phyloP scores from a whole-genome alignment of 1,284 basidiomycete species.

The Ceratobasidium papillatum region DNA sequence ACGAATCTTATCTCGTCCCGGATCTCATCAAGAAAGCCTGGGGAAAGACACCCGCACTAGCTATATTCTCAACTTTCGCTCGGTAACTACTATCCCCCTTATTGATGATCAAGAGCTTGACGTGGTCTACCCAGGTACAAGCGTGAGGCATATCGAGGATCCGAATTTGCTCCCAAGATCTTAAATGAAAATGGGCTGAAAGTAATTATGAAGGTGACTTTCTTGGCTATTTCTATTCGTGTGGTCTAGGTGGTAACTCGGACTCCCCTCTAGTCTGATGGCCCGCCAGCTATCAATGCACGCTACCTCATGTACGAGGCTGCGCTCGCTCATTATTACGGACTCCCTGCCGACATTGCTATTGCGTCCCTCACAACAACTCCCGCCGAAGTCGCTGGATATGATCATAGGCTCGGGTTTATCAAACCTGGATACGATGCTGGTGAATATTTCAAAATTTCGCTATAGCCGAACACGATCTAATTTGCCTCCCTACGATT shows the following conservation, averaged over 20 bases:
- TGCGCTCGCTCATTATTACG: conserved; percentile 85
- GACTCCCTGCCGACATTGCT: conserved; percentile 66
- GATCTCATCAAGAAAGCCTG: conserved; percentile 77
- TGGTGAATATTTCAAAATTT: conserved; percentile 56
- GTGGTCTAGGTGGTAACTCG: too few relatives aligned
- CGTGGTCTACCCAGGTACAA: conserved; percentile 66
- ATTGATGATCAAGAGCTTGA: conserved; percentile 17
- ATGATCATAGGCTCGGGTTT: conserved; percentile 83
- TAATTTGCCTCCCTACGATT: neutral
- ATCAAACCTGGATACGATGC: conserved; percentile 57
- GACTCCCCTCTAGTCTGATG: conserved; percentile 51
- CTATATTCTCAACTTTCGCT: conserved; percentile 74
- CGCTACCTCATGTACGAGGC: conserved; percentile 84
- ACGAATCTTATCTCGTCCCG: conserved; percentile 87
- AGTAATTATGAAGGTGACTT: conserved; percentile 81
- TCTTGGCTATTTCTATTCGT: too few relatives aligned
- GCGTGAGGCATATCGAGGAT: conserved; percentile 83
- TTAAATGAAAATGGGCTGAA: conserved; percentile 76
- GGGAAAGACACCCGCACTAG: conserved; percentile 68
- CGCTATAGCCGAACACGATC: conserved; percentile 10
- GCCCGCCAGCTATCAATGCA: conserved; percentile 72
- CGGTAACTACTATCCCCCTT: conserved; percentile 57
- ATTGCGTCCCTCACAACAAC: conserved; percentile 79
- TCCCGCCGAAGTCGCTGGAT: conserved; percentile 77
- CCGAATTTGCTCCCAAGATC: conserved; percentile 84